phyloP scores from a whole-genome alignment of 2,329 filamentous ascomycete genomes.

The Colletotrichum tropicale region DNA sequence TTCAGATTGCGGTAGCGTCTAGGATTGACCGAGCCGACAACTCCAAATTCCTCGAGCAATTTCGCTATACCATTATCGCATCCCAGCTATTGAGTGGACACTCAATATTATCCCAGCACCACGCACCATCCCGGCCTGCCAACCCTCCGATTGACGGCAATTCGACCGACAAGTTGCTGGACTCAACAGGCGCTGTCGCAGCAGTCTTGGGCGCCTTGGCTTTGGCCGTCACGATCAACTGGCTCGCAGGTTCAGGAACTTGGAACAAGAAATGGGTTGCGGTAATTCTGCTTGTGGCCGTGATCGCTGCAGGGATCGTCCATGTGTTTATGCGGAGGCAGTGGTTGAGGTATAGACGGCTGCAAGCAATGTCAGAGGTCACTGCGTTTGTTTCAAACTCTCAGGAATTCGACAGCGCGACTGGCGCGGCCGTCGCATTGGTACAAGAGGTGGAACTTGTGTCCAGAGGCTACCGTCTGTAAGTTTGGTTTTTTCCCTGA shows the following conservation, averaged over 20 bases:
- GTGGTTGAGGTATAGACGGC: slow-evolving; percentile 79
- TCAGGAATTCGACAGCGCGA: slow-evolving; percentile 81
- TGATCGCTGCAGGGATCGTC: slow-evolving; percentile 62
- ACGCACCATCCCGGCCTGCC: slow-evolving; percentile 22
- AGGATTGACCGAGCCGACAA: slow-evolving; percentile 80
- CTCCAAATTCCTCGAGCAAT: slow-evolving; percentile 86
- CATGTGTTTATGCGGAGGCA: slow-evolving; percentile 79
- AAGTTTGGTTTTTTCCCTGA: slow-evolving; percentile 34
- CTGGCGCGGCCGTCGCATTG: slow-evolving; percentile 76
- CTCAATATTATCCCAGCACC: slow-evolving; percentile 52
- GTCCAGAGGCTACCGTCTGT: slow-evolving; percentile 87
- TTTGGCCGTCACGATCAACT: slow-evolving; percentile 75
- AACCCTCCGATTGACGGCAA: slow-evolving; percentile 23
- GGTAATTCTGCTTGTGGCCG: slow-evolving; percentile 47
- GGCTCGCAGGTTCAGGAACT: slow-evolving; percentile 61
- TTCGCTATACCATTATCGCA: slow-evolving; percentile 90
- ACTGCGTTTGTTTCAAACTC: slow-evolving; percentile 73
- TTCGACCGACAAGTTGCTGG: slow-evolving; percentile 36
- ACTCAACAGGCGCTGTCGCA: slow-evolving; percentile 51
- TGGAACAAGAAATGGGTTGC: slow-evolving; percentile 62
- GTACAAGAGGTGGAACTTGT: slow-evolving; percentile 97
- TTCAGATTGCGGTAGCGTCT: slow-evolving; percentile 71
- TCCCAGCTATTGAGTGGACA: slow-evolving; percentile 85
- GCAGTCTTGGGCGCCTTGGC: slow-evolving; percentile 70
- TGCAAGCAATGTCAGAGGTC: slow-evolving; percentile 74